Evolutionary conservation across 129 eudicot genomes (phyloP), one percentile per base, ranked within the genome.

Genomic region (Helianthus tuberosus): DNA sequence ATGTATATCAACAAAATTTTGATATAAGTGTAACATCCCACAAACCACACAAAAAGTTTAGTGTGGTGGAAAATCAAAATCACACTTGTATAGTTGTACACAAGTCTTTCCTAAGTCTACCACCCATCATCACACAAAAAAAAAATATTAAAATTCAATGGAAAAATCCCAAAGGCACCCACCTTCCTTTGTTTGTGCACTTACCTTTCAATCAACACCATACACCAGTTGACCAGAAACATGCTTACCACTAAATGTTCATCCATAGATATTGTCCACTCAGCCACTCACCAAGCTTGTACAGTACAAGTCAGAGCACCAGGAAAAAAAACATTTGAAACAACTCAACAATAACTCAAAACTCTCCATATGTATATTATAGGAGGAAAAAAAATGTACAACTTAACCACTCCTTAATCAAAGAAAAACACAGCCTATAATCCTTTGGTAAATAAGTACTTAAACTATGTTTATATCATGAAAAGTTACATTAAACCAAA

Each of bases 71-170:
- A 50, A 77, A 61, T 51, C 11, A 62, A 63, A 51, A 78, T 11
- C 15, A 64, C 36, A 23, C 50, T 68, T 1, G 36, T 32, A 32
- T 32, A 32, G 36, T 32, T 58, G 13, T 32, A 61, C 8, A 32
- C 61, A 46, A 70, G 72, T 78, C 82, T 64, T 64, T 62, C 82
- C 66, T 64, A 78, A 78, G 77, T 78, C 68, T 61, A 64, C 82
- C 73, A 63, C 49, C 73, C 36, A 64, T 71, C 35, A 77, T 71
- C 35, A 77, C 50, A 70, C 0, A 63, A 39, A 62, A 15, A 43
- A 41, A 8, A 8, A 50, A 52, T 66, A 25, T 61, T 23, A 62
- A 51, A 6, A 38, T 52, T 64, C 36, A n/a, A n/a, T 51, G 20
- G 52, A 16, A 64, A 53, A 71, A 41, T 27, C 66, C 57, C 71